Evolutionary conservation across 2,329 filamentous ascomycete genomes (phyloP).

Genomic region (Aspergillus floridensis): DNA sequence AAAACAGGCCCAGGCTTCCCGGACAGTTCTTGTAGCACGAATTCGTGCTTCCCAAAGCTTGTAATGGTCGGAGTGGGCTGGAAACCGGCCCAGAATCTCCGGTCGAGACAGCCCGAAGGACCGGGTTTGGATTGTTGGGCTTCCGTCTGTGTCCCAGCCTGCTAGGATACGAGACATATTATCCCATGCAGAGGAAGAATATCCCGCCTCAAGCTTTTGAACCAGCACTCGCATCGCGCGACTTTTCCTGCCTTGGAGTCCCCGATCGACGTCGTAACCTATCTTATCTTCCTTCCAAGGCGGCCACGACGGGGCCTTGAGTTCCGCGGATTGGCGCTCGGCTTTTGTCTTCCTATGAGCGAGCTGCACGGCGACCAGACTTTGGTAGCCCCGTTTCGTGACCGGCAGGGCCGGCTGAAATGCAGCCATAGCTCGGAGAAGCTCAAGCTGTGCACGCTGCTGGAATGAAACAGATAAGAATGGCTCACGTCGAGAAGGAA

Average conservation of each 20-base stretch:
- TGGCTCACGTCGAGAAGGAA: constrained; percentile 49
- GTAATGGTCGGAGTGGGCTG: constrained; percentile 23
- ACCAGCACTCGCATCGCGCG: constrained; percentile 55
- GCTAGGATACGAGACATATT: constrained; percentile 53
- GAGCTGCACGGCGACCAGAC: constrained; percentile 56
- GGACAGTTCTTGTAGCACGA: constrained; percentile 57
- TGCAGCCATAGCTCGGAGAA: constrained; percentile 57
- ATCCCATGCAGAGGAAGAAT: constrained; percentile 53
- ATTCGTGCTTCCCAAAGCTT: constrained; percentile 58
- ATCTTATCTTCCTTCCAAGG: constrained; percentile 63
- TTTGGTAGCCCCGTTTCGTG: constrained; percentile 58
- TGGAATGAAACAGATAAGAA: constrained; percentile 50
- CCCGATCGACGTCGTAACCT: constrained; percentile 59
- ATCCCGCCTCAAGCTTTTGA: constrained; percentile 61
- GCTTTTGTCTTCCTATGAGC: constrained; percentile 55
- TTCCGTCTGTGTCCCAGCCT: constrained; percentile 63
- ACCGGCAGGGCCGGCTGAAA: constrained; percentile 54
- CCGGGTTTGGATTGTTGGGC: constrained; percentile 62
- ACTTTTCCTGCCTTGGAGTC: constrained; percentile 55
- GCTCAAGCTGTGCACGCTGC: constrained; percentile 56
- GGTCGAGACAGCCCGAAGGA: constrained; percentile 37
- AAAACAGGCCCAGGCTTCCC: constrained; percentile 66
- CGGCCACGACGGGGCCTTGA: constrained; percentile 62
- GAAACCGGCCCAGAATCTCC: constrained; percentile 17
- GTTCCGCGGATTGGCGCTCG: constrained; percentile 57